These are phyloP conservation scores for Tuber borchii DNA, from an alignment of 495 filamentous ascomycete genomes.

Conservation along the genomic window DNA sequence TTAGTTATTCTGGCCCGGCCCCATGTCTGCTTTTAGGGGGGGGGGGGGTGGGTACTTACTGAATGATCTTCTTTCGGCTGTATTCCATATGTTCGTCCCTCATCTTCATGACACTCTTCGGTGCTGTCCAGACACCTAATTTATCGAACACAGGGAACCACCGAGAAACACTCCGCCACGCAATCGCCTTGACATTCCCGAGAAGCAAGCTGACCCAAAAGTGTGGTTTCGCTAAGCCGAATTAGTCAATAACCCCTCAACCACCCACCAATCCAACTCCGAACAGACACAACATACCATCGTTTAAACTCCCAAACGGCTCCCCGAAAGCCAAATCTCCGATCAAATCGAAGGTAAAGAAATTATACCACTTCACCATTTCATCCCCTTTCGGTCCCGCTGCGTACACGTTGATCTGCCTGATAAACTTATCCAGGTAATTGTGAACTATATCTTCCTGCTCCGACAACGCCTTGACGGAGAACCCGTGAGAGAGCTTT, in stretches of 20 bases:
- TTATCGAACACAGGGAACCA: slow-evolving; percentile 13
- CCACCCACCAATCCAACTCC: not conserved
- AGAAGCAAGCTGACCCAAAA: slow-evolving; percentile 49
- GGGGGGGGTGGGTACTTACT: slow-evolving; percentile 7
- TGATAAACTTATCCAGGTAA: slow-evolving; percentile 50
- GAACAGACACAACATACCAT: slow-evolving; percentile 5
- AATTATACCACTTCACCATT: slow-evolving; percentile 52
- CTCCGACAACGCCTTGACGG: slow-evolving; percentile 47
- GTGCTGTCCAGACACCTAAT: slow-evolving; percentile 23
- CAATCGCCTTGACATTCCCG: slow-evolving; percentile 19
- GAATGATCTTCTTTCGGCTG: slow-evolving; percentile 27
- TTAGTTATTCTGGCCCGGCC: slow-evolving; percentile 2
- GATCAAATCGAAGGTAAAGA: slow-evolving; percentile 54
- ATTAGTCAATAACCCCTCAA: not conserved
- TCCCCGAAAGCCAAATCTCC: slow-evolving; percentile 55
- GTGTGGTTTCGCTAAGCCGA: slow-evolving; percentile 37
- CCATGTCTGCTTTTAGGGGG: not conserved
- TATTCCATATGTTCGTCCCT: slow-evolving; percentile 30
- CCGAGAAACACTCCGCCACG: slow-evolving; percentile 19
- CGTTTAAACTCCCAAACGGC: slow-evolving; percentile 51
- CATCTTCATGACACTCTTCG: slow-evolving; percentile 29
- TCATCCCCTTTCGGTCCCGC: slow-evolving; percentile 38
- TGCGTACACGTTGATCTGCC: slow-evolving; percentile 40
- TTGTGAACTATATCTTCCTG: slow-evolving; percentile 50
- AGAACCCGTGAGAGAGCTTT: slow-evolving; percentile 51